Conservation (phyloP, 208 protist genomes). For the Crithidia thermophila region DNA sequence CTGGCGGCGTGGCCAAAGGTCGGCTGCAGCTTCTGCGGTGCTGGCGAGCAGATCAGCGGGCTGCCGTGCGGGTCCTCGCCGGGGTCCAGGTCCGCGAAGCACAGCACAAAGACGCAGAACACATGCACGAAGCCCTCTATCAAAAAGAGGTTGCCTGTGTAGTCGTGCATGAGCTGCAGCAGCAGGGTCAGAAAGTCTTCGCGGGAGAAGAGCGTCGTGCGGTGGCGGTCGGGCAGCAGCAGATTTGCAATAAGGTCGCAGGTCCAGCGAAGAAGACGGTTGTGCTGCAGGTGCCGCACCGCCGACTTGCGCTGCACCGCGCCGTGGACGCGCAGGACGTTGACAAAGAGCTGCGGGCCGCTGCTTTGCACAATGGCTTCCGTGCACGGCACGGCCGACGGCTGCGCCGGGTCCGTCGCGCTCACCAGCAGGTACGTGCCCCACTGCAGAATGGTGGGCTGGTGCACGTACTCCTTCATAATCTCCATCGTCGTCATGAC, state of each 20-base stretch:
- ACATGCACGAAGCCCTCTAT: conserved; percentile 28
- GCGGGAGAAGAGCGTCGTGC: conserved; percentile 40
- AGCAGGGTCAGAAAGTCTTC: conserved; percentile 51
- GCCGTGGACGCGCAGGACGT: conserved; percentile 57
- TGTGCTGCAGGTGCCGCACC: conserved; percentile 20
- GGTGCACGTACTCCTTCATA: conserved; percentile 80
- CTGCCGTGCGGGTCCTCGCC: not conserved
- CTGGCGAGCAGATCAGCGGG: not conserved
- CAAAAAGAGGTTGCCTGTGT: conserved; percentile 22
- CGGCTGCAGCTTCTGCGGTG: not conserved
- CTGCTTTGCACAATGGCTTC: conserved; percentile 45
- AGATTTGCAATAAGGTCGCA: conserved; percentile 55
- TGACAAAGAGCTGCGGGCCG: conserved; percentile 60
- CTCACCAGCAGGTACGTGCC: conserved; percentile 63
- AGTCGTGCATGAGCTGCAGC: conserved; percentile 41
- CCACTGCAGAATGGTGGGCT: conserved; percentile 69
- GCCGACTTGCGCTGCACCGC: conserved; percentile 19
- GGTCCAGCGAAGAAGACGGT: conserved; percentile 42
- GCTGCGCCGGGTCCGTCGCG: conserved; percentile 38
- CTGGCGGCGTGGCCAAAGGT: not conserved
- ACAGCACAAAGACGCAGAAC: conserved; percentile 29
- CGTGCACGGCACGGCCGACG: conserved; percentile 34
- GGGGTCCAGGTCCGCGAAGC: conserved; percentile 16
- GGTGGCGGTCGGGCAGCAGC: conserved; percentile 21
- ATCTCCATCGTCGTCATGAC: conserved; percentile 78